Percentiles rank a stretch among this genome's conserved stretches.
Evolutionary conservation across 2,329 filamentous ascomycete species (phyloP).

Genomic region (Curvularia sp.): DNA sequence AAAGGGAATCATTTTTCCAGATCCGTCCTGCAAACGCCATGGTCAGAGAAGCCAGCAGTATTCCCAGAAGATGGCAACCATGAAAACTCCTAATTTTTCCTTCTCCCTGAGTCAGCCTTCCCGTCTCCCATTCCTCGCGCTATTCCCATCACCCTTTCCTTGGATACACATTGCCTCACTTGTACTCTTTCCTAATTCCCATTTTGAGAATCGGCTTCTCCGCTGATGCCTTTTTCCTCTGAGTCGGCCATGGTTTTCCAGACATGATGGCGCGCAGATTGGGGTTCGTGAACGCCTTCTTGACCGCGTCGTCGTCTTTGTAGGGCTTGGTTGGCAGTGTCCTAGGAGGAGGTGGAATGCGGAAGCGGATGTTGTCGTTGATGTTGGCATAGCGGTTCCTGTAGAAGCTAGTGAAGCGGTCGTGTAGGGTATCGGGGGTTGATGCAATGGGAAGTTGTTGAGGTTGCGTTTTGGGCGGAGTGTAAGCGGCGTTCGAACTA

Average conservation of each 20-base stretch:
- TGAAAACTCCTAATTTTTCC: too few relatives aligned
- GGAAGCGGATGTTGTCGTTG: not conserved
- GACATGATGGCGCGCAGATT: constrained; percentile 29
- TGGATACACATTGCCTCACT: not conserved
- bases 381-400: too few relatives aligned
- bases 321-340: constrained; percentile 8
- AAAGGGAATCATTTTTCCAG: too few relatives aligned
- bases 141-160: not conserved
- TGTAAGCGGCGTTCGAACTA: not conserved
- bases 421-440: not conserved
- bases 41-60: too few relatives aligned
- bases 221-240: constrained; percentile 10
- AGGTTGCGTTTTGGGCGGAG: too few relatives aligned
- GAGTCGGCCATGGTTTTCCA: constrained; percentile 18
- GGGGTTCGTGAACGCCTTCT: constrained; percentile 26
- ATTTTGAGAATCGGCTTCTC: constrained; percentile 23
- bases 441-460: too few relatives aligned
- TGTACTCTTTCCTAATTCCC: constrained; percentile 10
- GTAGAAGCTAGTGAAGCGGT: too few relatives aligned
- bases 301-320: constrained; percentile 26
- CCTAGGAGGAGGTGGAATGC: too few relatives aligned
- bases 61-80: too few relatives aligned
- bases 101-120: not conserved
- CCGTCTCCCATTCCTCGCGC: not conserved
- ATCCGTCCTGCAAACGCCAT: too few relatives aligned